phyloP scores from a whole-genome alignment of 2,329 filamentous ascomycete genomes.

The Ceratocystis huliohia region DNA sequence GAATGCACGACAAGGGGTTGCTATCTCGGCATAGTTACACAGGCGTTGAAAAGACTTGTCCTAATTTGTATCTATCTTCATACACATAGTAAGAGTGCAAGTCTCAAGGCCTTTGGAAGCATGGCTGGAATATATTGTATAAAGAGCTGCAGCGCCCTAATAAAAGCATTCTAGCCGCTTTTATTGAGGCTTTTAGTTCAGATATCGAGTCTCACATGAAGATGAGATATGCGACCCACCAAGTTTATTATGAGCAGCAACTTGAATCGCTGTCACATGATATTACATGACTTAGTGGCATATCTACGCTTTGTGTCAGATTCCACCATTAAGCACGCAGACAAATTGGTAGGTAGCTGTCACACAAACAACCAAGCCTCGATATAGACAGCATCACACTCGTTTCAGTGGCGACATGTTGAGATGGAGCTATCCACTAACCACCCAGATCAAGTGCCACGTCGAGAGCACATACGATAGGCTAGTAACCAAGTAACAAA shows the following conservation, averaged over 20 bases:
- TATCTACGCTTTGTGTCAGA: no score
- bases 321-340: no score
- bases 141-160: not conserved
- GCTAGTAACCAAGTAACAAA: not conserved
- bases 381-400: not conserved
- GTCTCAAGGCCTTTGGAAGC: not conserved
- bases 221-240: not conserved
- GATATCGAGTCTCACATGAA: no score
- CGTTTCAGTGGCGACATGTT: constrained; percentile 9
- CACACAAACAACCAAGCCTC: not conserved
- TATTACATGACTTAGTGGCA: not conserved
- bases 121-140: not conserved
- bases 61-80: not conserved
- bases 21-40: not conserved
- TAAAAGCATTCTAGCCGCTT: no score
- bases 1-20: not conserved
- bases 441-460: not conserved
- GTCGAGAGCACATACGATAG: not conserved
- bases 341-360: not conserved
- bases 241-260: not conserved
- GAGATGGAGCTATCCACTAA: constrained; percentile 5
- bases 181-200: not conserved
- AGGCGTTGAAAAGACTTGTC: not conserved
- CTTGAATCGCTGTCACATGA: not conserved
- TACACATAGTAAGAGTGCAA: not conserved